Evolutionary conservation across 2,329 filamentous ascomycete species (phyloP), one percentile per base, ranked within the genome.

Genomic region (Fusarium xylarioides): DNA sequence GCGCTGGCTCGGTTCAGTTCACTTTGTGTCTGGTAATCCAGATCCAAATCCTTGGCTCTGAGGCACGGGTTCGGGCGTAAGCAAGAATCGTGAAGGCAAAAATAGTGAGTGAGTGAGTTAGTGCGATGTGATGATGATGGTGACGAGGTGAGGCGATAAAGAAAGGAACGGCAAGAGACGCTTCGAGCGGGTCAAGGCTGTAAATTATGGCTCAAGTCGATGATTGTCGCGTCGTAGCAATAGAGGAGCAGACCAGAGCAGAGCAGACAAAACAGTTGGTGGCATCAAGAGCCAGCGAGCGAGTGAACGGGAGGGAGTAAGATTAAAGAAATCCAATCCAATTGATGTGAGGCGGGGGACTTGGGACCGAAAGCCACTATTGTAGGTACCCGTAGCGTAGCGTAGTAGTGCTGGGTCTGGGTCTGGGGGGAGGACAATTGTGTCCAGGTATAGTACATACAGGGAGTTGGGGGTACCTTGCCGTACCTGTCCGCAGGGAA

Each of bases 251-350:
- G 65, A 73, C 21, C 43, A 26, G 46, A 49, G 7, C 26, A 49
- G 44, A 47, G 9, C 14, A 47, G 34, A 73, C 65, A 73, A 66
- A 73, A 35, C 66, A 73, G 70, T 62, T 57, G 61, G 57, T 58
- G 57, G 70, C 70, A 73, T 74, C 61, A 57, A 73, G 61, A 73
- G 50, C 62, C 55, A 70, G 68, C 34, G 53, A 63, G 35, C 37
- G 28, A 64, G 59, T 54, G 50, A 54, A 54, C 50, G 58, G 67
- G 57, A 67, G 66, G 66, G 70, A 73, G 66, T 73, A 73, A 73
- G 66, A 73, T 73, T 71, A 73, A 73, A 71, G 70, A 71, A 64
- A 68, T 46, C 50, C 65, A 64, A 43, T 46, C 59, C 64, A 55
- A 72, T 72, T 70, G 61, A 69, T 59, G 61, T 59, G 56, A 70